phyloP scores from a whole-genome alignment of 73 alveolate species.

The Paraurostyla sp. region DNA sequence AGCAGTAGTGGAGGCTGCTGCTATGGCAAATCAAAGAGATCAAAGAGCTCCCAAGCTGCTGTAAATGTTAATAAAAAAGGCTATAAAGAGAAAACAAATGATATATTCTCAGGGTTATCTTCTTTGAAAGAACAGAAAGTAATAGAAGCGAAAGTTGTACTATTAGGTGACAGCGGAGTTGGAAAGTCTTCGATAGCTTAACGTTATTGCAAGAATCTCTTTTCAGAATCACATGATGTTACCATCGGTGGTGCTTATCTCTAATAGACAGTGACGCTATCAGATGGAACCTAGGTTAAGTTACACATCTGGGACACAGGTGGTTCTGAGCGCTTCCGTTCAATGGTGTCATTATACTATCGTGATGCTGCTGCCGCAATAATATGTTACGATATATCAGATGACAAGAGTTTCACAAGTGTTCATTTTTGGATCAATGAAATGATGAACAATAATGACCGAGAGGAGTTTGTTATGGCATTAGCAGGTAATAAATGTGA shows the following conservation, averaged over 20 bases:
- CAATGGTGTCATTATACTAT: slow-evolving; percentile 76
- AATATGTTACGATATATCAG: slow-evolving; percentile 77
- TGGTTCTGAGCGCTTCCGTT: slow-evolving; percentile 79
- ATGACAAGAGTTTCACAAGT: slow-evolving; percentile 71
- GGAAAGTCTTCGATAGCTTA: slow-evolving; percentile 76
- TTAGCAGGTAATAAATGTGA: slow-evolving; percentile 91
- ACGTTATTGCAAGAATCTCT: slow-evolving; percentile 57
- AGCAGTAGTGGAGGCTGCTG: slow-evolving; percentile 47
- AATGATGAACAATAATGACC: slow-evolving; percentile 64
- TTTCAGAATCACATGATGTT: slow-evolving; percentile 73
- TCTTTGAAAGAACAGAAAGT: not conserved
- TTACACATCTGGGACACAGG: slow-evolving; percentile 83
- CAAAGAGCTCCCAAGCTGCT: not conserved
- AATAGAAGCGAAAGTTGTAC: slow-evolving; percentile 71
- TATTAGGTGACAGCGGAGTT: slow-evolving; percentile 83
- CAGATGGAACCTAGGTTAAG: slow-evolving; percentile 61
- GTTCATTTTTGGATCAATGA: slow-evolving; percentile 80
- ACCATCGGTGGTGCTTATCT: slow-evolving; percentile 77
- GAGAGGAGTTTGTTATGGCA: slow-evolving; percentile 71
- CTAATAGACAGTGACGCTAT: slow-evolving; percentile 66
- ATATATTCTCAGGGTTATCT: not conserved
- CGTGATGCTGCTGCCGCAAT: slow-evolving; percentile 84
- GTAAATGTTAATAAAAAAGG: not conserved
- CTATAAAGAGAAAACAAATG: not conserved
- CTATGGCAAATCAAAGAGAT: not conserved